Percentiles rank a stretch among this genome's conserved stretches.
Evolutionary conservation across 352 stramenopile species (phyloP).

Genomic region (Phytophthora uliginosa): DNA sequence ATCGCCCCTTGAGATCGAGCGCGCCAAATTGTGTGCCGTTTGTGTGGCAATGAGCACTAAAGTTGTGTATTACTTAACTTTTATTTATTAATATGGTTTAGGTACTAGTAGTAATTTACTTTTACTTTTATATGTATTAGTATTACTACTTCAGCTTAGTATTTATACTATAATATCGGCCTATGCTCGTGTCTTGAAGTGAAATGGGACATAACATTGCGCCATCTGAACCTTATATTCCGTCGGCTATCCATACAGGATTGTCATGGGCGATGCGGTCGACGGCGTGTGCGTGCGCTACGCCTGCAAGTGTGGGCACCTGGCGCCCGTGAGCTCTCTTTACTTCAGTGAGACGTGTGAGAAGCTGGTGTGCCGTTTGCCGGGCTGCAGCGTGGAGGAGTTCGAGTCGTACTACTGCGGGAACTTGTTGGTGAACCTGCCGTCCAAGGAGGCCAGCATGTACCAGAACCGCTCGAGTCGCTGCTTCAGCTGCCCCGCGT

Average conservation of each 20-base stretch:
- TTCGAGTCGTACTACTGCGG: constrained; percentile 93
- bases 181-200: too few species aligned
- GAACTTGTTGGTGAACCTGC: constrained; percentile 87
- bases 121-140: too few species aligned
- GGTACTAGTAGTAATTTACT: too few species aligned
- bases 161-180: too few species aligned
- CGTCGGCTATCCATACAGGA: background rate
- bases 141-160: too few species aligned
- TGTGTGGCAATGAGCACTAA: background rate
- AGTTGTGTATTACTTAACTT: too few species aligned
- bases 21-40: background rate
- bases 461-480: constrained; percentile 92
- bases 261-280: background rate
- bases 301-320: constrained; percentile 77
- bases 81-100: too few species aligned
- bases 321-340: constrained; percentile 61
- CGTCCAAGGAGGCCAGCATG: constrained; percentile 87
- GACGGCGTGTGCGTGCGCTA: constrained; percentile 70
- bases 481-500: constrained; percentile 84
- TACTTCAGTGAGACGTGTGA: constrained; percentile 87
- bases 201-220: background rate
- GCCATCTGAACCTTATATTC: background rate
- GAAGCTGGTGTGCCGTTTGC: constrained; percentile 76
- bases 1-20: constrained; percentile 24
- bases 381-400: constrained; percentile 83